These are phyloP conservation scores for Neonectria magnoliae DNA, from an alignment of 2,329 filamentous ascomycete species.

Conservation along the genomic window DNA sequence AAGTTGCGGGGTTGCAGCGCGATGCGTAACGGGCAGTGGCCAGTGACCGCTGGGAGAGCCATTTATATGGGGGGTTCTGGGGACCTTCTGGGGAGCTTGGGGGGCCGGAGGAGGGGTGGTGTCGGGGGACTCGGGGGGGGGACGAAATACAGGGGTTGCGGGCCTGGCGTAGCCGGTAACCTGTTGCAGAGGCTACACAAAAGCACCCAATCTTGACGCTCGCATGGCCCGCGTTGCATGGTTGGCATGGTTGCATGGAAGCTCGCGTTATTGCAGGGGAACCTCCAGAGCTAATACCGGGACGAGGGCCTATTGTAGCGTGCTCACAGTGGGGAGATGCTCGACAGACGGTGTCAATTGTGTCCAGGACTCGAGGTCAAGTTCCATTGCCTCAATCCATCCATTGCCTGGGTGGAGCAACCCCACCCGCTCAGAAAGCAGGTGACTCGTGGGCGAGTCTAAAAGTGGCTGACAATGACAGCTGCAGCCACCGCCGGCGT, in stretches of 20 bases:
- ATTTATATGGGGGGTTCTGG: slow-evolving; percentile 15
- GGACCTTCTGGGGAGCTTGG: slow-evolving; percentile 22
- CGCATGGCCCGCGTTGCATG: not conserved
- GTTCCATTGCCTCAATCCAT: too few species aligned
- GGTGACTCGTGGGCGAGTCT: slow-evolving; percentile 1
- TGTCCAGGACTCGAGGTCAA: not conserved
- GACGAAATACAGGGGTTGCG: slow-evolving; percentile 10
- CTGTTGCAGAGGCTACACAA: not conserved
- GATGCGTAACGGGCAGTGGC: slow-evolving; percentile 22
- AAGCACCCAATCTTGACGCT: not conserved
- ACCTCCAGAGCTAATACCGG: slow-evolving; percentile 11
- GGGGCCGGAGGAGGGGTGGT: not conserved
- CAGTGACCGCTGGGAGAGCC: slow-evolving; percentile 14
- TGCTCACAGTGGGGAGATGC: not conserved
- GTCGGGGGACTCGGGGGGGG: not conserved
- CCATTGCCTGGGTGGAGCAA: not conserved
- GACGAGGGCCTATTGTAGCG: not conserved
- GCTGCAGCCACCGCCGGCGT: not conserved
- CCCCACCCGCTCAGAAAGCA: slow-evolving; percentile 7
- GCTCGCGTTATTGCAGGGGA: slow-evolving; percentile 9
- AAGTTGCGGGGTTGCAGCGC: slow-evolving; percentile 41
- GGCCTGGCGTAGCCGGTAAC: slow-evolving; percentile 1
- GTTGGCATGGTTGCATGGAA: not conserved
- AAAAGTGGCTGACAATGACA: not conserved
- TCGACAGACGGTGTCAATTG: not conserved